Conservation (phyloP, 306 rosid species). For the Medicago truncatula region DNA sequence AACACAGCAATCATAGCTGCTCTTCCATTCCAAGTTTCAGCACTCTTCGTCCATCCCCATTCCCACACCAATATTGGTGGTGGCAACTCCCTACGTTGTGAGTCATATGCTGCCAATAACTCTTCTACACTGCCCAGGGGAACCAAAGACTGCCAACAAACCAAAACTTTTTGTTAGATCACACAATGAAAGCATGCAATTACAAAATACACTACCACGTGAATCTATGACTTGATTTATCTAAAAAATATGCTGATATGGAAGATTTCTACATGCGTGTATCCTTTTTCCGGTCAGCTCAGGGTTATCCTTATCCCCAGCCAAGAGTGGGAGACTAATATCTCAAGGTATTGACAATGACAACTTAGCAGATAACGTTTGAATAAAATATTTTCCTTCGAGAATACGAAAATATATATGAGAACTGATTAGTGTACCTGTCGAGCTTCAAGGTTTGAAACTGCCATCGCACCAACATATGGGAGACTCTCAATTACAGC, state of each 20-base stretch:
- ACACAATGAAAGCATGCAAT: conserved; percentile 22
- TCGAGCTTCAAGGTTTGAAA: conserved; percentile 97
- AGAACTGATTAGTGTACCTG: conserved; percentile 62
- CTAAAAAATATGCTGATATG: not conserved
- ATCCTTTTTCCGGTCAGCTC: not conserved
- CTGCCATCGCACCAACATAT: conserved; percentile 99
- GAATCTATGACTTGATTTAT: not conserved
- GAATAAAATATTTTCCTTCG: conserved; percentile 16
- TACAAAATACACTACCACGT: not conserved
- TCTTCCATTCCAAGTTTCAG: conserved; percentile 99
- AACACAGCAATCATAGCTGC: conserved; percentile 99
- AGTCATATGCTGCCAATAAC: conserved; percentile 86
- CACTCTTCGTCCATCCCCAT: conserved; percentile 99
- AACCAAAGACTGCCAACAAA: conserved; percentile 78
- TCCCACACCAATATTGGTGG: conserved; percentile 93
- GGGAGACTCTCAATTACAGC: conserved; percentile 98
- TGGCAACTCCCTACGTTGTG: conserved; percentile 95
- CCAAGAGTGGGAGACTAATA: not conserved
- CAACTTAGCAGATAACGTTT: conserved; percentile 6
- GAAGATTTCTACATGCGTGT: not conserved
- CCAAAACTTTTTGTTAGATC: conserved; percentile 44
- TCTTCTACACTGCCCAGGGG: conserved; percentile 98
- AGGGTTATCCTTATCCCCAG: not conserved
- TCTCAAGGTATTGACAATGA: not conserved
- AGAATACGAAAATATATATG: not conserved